A percentile compares a stretch with the other conserved stretches of the same genome.
phyloP scores from a whole-genome alignment of 2,329 filamentous ascomycete genomes.

The Knufia petricola region DNA sequence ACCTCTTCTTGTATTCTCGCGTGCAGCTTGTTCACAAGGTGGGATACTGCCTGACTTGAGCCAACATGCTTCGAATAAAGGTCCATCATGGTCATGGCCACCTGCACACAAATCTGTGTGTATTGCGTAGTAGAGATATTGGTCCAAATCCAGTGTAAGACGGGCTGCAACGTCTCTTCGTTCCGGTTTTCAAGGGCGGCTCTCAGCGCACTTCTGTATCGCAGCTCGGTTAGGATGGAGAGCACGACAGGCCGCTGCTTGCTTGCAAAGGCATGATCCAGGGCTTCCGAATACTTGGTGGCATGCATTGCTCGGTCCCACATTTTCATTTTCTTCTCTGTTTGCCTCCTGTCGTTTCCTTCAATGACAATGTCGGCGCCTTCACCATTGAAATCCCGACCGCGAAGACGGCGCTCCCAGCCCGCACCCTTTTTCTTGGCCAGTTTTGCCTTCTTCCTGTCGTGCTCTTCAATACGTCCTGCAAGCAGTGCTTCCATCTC shows the following conservation, averaged over 20 bases:
- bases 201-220: slow-evolving; percentile 76
- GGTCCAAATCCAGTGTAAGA: slow-evolving; percentile 72
- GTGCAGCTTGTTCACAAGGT: slow-evolving; percentile 59
- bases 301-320: slow-evolving; percentile 80
- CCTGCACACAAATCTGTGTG: slow-evolving; percentile 70
- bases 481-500: slow-evolving; percentile 75
- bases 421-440: slow-evolving; percentile 55
- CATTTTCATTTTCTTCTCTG: slow-evolving; percentile 51
- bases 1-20: slow-evolving; percentile 64
- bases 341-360: slow-evolving; percentile 54
- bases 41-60: slow-evolving; percentile 62
- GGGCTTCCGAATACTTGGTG: slow-evolving; percentile 63
- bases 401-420: slow-evolving; percentile 53
- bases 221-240: slow-evolving; percentile 71
- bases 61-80: slow-evolving; percentile 75
- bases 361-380: slow-evolving; percentile 83
- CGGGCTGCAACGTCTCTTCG: slow-evolving; percentile 68
- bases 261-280: slow-evolving; percentile 65
- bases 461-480: slow-evolving; percentile 68
- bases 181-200: slow-evolving; percentile 72
- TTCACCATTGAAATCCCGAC: slow-evolving; percentile 73
- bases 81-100: slow-evolving; percentile 72
- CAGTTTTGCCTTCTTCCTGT: slow-evolving; percentile 49
- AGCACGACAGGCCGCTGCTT: slow-evolving; percentile 49
- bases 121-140: slow-evolving; percentile 77